These are phyloP conservation scores for Leccinellum rugosiceps DNA, from an alignment of 768 basidiomycete genomes.

Conservation along the genomic window DNA sequence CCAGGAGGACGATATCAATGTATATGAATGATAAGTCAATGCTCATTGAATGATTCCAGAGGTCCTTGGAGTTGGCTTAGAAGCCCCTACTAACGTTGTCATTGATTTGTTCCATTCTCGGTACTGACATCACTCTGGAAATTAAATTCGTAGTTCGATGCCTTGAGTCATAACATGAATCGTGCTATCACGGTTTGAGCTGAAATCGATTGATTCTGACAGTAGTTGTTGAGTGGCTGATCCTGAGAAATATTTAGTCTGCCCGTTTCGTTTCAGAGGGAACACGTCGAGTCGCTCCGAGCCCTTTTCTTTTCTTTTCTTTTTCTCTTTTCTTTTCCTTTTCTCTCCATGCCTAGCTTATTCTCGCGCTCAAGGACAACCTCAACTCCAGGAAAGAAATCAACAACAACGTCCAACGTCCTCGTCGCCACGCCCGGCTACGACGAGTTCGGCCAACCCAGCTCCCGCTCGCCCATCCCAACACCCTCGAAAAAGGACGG, in stretches of 20 bases:
- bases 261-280: constrained; percentile 11
- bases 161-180: too few species aligned
- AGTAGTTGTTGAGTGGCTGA: constrained; percentile 14
- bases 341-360: constrained; percentile 62
- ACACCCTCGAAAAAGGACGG: constrained; percentile 46
- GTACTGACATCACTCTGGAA: too few species aligned
- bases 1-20: background rate
- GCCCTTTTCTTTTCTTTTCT: constrained; percentile 9
- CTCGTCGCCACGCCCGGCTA: constrained; percentile 20
- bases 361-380: constrained; percentile 69
- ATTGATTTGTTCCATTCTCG: too few species aligned
- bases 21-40: background rate
- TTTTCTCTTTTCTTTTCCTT: background rate
- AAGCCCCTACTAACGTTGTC: too few species aligned
- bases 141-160: too few species aligned
- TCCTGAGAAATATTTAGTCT: constrained; percentile 30
- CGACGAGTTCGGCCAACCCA: constrained; percentile 68
- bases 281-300: background rate
- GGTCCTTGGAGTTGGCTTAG: background rate
- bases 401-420: constrained; percentile 4
- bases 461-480: constrained; percentile 21
- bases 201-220: too few species aligned
- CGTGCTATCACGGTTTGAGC: too few species aligned
- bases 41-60: background rate
- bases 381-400: constrained; percentile 51